Conservation (phyloP, 352 stramenopile genomes). For the Globisporangium parvum region DNA sequence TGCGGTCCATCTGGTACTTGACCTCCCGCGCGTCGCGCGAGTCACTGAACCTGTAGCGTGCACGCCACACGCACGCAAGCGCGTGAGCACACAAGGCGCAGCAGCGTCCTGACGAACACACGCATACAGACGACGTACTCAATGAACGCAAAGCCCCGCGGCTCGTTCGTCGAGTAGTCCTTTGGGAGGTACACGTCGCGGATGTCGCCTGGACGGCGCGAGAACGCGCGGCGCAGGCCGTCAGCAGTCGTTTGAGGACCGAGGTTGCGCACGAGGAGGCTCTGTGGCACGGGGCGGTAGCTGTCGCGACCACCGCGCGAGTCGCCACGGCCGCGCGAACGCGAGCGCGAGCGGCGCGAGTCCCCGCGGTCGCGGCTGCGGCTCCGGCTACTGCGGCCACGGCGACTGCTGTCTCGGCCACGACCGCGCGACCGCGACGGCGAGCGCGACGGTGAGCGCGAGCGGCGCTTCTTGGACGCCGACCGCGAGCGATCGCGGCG, state of each 20-base stretch:
- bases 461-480: conserved; percentile 10
- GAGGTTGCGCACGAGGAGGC: conserved; percentile 50
- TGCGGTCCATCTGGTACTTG: conserved; percentile 73
- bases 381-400: conserved; percentile 11
- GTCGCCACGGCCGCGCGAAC: conserved; percentile 18
- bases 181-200: conserved; percentile 64
- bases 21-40: conserved; percentile 53
- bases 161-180: conserved; percentile 45
- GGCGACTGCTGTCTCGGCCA: not conserved
- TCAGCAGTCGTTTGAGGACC: conserved; percentile 27
- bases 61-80: too few relatives aligned
- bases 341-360: conserved; percentile 18
- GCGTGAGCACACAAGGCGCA: not conserved
- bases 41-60: conserved; percentile 37
- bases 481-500: conserved; percentile 29
- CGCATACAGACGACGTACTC: conserved; percentile 28
- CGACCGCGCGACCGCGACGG: too few relatives aligned
- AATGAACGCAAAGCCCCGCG: conserved; percentile 79
- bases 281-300: conserved; percentile 26
- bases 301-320: conserved; percentile 5
- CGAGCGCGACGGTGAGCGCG: too few relatives aligned
- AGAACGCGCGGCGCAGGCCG: conserved; percentile 42
- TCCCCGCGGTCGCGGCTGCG: conserved; percentile 17
- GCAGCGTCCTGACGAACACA: not conserved
- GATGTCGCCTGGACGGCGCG: conserved; percentile 40